Conservation (phyloP, 306 rosid species). For the Vicia faba region DNA sequence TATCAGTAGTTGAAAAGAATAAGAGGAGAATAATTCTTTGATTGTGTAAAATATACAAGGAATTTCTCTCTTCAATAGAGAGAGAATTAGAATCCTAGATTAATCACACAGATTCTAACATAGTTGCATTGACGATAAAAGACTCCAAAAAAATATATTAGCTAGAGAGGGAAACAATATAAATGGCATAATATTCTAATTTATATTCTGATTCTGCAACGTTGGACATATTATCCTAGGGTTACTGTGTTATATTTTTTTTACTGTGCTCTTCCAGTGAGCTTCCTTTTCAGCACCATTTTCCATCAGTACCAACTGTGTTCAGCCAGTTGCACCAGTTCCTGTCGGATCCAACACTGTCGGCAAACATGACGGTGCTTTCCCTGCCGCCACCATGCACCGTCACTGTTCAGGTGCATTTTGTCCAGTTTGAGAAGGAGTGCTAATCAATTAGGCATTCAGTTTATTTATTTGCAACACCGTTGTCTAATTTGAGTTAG, state of each 20-base stretch:
- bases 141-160: too few species aligned
- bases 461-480: not conserved
- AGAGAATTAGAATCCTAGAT: too few species aligned
- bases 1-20: not conserved
- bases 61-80: too few species aligned
- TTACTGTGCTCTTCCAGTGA: not conserved
- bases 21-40: too few species aligned
- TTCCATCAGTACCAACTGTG: not conserved
- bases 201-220: too few species aligned
- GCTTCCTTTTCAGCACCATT: not conserved
- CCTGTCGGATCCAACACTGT: not conserved
- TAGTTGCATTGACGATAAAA: too few species aligned
- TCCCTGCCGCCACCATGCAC: not conserved
- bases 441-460: constrained; percentile 1
- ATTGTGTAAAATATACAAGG: too few species aligned
- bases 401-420: not conserved
- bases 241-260: not conserved
- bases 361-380: not conserved
- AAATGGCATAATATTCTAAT: too few species aligned
- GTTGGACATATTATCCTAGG: constrained; percentile 1
- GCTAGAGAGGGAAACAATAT: too few species aligned
- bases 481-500: not conserved
- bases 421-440: not conserved
- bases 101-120: too few species aligned
- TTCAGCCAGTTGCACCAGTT: not conserved